These are phyloP conservation scores for Cyclostephanos tholiformis DNA, from an alignment of 108 stramenopile genomes.

Conservation along the genomic window DNA sequence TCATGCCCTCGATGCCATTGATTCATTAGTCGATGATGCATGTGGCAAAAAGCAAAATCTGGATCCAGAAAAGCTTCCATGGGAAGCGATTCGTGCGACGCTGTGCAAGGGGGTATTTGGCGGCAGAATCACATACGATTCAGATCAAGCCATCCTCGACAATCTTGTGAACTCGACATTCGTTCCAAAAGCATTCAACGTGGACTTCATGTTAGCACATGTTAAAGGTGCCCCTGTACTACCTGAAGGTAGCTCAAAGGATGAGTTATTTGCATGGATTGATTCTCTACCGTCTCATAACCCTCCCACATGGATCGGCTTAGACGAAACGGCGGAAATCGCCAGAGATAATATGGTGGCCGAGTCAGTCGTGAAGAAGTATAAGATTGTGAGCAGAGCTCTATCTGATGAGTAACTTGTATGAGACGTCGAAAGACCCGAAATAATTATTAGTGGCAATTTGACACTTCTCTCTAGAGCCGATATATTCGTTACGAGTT, in stretches of 20 bases:
- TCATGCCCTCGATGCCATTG: conserved; percentile 92
- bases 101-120: conserved; percentile 83
- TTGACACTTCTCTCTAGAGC: too few relatives aligned
- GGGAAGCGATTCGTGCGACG: conserved; percentile 86
- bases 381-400: conserved; percentile 37
- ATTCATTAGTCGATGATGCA: conserved; percentile 67
- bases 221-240: conserved; percentile 59
- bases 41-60: conserved; percentile 52
- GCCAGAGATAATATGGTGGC: conserved; percentile 66
- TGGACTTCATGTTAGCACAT: conserved; percentile 75
- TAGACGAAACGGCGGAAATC: conserved; percentile 69
- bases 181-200: conserved; percentile 63
- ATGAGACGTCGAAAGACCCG: not conserved
- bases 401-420: conserved; percentile 36
- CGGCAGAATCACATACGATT: conserved; percentile 66
- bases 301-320: conserved; percentile 86
- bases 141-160: conserved; percentile 74
- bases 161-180: conserved; percentile 63
- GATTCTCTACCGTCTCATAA: conserved; percentile 64
- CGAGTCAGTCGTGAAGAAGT: conserved; percentile 61
- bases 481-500: too few relatives aligned
- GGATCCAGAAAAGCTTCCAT: conserved; percentile 84
- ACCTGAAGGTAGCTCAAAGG: conserved; percentile 74
- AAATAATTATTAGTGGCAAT: not conserved
- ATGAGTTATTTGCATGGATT: conserved; percentile 79